These are phyloP conservation scores for Candida cerambycidarum DNA, from an alignment of 805 yeast species.

Conservation along the genomic window DNA sequence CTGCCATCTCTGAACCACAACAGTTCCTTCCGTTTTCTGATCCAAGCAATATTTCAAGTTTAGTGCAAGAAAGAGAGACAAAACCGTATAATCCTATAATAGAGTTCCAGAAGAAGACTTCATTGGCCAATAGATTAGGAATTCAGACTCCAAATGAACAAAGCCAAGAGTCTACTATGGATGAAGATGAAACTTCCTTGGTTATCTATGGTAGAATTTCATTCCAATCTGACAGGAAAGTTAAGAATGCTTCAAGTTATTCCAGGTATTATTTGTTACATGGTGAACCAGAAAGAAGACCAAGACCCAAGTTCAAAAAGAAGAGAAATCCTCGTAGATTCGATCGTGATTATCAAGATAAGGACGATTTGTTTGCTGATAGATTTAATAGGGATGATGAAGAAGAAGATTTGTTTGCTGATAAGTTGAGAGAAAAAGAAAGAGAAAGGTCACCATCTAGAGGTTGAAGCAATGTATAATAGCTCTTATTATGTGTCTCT, in stretches of 20 bases:
- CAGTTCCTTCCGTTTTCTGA: conserved; percentile 12
- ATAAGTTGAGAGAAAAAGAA: conserved; percentile 25
- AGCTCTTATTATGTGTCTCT: no score
- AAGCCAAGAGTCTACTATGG: conserved; percentile 24
- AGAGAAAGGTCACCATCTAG: conserved; percentile 7
- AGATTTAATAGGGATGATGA: conserved; percentile 19
- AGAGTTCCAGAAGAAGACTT: conserved; percentile 31
- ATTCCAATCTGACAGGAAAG: conserved; percentile 54
- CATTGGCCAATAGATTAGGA: conserved; percentile 31
- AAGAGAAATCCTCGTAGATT: conserved; percentile 4
- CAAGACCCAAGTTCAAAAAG: conserved; percentile 11
- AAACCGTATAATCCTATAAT: conserved; percentile 40
- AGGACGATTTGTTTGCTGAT: conserved; percentile 36
- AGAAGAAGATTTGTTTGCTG: conserved; percentile 40
- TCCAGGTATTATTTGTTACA: conserved; percentile 66
- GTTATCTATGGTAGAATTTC: conserved; percentile 50
- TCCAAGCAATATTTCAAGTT: conserved; percentile 20
- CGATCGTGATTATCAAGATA: conserved; percentile 15
- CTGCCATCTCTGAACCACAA: conserved; percentile 12
- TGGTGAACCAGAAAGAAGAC: conserved; percentile 64
- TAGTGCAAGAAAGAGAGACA: conserved; percentile 39
- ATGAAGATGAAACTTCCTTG: conserved; percentile 38
- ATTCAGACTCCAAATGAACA: conserved; percentile 13
- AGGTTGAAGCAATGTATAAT: background rate
- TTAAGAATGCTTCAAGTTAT: conserved; percentile 52